Evolutionary conservation across 2,329 filamentous ascomycete species (phyloP), one percentile per base, ranked within the genome.

Genomic region (Nigrograna mackinnonii): DNA sequence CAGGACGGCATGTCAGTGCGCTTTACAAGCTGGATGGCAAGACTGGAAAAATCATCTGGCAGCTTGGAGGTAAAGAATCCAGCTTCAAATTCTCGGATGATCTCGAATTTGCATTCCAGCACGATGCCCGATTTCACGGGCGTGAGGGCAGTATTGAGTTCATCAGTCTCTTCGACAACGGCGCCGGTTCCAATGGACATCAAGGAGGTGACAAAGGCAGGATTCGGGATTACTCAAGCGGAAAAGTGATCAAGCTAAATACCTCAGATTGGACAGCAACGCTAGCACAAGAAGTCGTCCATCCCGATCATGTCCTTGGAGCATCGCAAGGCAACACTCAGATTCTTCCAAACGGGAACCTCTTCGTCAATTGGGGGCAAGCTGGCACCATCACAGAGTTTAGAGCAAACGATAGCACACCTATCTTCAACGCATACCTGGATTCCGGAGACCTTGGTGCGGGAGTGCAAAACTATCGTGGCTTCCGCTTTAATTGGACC

Each of bases 21-120:
- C 26, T 47, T 28, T 54, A 50, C 38, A 39, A 51, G 21, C 35
- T 53, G 17, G 41, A 41, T 19, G 45, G 39, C 19, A 34, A 31
- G 5, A 48, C 50, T 28, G 52, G 50, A 3, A 41, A 37, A 9
- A 41, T 55, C 16, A 58, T 69, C 14, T 54, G 48, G 50, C 31
- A 34, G 17, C 2, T 34, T 3, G 31, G 31, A 9, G 31, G 31
- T 17, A 34, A 34, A 16, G 12, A 18, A 13, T 34, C 31, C 16
- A 34, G 17, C 16, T 34, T 34, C 31, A 13, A 12, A 13, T 34
- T 34, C 31, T 11, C 12, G 3, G 31, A 34, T 18, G 31, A 34
- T 12, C 31, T 34, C 3, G 31, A 34, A 18, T 34, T 34, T 17
- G 31, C 31, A 12, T 34, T 34, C 16, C 31, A 34, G 31, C 31